Percentiles rank a stretch among this genome's conserved stretches.
Conservation (phyloP, 371 early-diverging fungal genomes). For the Mucor racemosus region DNA sequence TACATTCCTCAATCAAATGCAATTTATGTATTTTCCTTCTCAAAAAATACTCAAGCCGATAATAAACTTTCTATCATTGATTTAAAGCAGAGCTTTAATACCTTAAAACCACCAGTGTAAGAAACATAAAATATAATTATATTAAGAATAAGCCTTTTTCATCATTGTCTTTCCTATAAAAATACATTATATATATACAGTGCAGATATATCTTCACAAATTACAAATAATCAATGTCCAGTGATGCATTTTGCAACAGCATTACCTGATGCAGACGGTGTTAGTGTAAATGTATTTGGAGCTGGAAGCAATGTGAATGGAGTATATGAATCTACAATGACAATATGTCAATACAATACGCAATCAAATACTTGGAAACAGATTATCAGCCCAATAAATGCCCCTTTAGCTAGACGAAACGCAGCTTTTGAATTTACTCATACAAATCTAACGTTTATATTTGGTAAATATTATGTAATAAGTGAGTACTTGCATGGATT, state of each 20-base stretch:
- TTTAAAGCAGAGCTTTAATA: slow-evolving; percentile 24
- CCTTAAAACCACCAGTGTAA: slow-evolving; percentile 30
- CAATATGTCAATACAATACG: slow-evolving; percentile 29
- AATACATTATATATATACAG: neutral
- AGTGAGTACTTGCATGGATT: neutral
- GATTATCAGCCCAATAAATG: slow-evolving; percentile 2
- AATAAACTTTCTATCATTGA: slow-evolving; percentile 28
- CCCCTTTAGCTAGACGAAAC: slow-evolving; percentile 28
- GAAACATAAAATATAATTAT: slow-evolving; percentile 1
- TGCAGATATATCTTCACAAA: slow-evolving; percentile 6
- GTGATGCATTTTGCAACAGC: slow-evolving; percentile 33
- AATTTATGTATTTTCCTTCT: slow-evolving; percentile 29
- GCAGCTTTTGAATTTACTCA: slow-evolving; percentile 21
- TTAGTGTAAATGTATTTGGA: slow-evolving; percentile 31
- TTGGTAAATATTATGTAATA: slow-evolving; percentile 13
- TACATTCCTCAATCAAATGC: slow-evolving; percentile 25
- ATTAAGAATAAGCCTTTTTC: no score
- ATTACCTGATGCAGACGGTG: slow-evolving; percentile 11
- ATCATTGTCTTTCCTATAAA: no score
- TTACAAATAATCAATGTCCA: slow-evolving; percentile 25
- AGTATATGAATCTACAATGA: slow-evolving; percentile 16
- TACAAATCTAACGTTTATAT: slow-evolving; percentile 19
- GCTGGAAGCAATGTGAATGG: slow-evolving; percentile 26
- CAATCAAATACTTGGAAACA: slow-evolving; percentile 14
- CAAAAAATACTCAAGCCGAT: slow-evolving; percentile 21